Evolutionary conservation across 73 alveolate species (phyloP).

Genomic region (Paraurostyla sp.): DNA sequence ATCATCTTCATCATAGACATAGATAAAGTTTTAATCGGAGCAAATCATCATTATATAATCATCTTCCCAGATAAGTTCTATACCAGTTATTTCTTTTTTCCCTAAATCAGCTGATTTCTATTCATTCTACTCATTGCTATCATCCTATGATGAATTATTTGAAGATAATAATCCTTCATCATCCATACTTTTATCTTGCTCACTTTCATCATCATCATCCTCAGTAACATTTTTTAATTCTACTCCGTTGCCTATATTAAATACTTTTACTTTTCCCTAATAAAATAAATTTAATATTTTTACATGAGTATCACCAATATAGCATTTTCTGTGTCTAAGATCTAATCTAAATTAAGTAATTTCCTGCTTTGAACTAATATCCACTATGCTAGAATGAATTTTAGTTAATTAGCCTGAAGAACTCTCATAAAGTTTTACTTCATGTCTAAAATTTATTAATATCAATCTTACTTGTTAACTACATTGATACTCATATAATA

Average conservation of each 20-base stretch:
- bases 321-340: conserved; percentile 90
- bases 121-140: neutral
- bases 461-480: conserved; percentile 78
- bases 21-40: conserved; percentile 33
- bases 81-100: conserved; percentile 50
- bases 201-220: conserved; percentile 28
- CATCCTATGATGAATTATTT: neutral
- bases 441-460: conserved; percentile 71
- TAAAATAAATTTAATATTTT: neutral
- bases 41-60: conserved; percentile 88
- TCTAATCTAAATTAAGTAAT: conserved; percentile 87
- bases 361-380: conserved; percentile 82
- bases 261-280: conserved; percentile 93
- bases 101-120: neutral
- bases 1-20: conserved; percentile 91
- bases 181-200: neutral
- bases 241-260: conserved; percentile 92
- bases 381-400: conserved; percentile 88
- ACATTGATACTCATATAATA: conserved; percentile 83
- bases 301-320: conserved; percentile 83
- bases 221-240: conserved; percentile 69
- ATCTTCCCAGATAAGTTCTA: conserved; percentile 58
- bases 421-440: conserved; percentile 90
- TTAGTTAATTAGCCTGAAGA: conserved; percentile 87
- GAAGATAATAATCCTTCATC: neutral